phyloP scores from a whole-genome alignment of 257 asterid species.

The Capsicum rhomboideum region DNA sequence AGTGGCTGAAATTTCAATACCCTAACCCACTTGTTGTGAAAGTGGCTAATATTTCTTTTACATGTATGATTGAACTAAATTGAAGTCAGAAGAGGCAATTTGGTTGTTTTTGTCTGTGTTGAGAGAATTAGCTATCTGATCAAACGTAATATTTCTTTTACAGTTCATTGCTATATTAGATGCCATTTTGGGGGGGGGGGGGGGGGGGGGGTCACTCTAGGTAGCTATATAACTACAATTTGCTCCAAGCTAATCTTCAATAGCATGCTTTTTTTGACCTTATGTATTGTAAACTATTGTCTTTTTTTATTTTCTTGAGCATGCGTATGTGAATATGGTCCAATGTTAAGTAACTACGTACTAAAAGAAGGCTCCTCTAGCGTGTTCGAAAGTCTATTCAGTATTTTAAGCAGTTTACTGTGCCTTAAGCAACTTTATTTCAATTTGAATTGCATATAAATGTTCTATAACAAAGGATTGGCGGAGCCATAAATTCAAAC shows the following conservation, averaged over 20 bases:
- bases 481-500: no score
- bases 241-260: background rate
- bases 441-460: no score
- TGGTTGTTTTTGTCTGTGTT: background rate
- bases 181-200: no score
- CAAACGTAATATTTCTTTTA: background rate
- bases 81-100: background rate
- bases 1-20: conserved; percentile 1
- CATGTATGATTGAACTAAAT: background rate
- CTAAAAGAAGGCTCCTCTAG: no score
- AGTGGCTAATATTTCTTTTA: background rate
- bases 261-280: conserved; percentile 21
- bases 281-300: background rate
- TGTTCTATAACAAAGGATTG: no score
- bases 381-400: no score
- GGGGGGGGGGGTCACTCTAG: conserved; percentile 27
- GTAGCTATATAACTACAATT: background rate
- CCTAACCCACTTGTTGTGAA: background rate
- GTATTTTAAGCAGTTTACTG: no score
- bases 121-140: background rate
- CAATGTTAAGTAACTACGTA: no score
- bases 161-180: conserved; percentile 3
- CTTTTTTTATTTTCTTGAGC: background rate
- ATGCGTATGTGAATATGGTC: background rate
- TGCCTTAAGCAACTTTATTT: no score